Evolutionary conservation across 164 flowering plant genomes (phyloP), one percentile per base, ranked within the genome.

Genomic region (Dillenia suffruticosa): DNA sequence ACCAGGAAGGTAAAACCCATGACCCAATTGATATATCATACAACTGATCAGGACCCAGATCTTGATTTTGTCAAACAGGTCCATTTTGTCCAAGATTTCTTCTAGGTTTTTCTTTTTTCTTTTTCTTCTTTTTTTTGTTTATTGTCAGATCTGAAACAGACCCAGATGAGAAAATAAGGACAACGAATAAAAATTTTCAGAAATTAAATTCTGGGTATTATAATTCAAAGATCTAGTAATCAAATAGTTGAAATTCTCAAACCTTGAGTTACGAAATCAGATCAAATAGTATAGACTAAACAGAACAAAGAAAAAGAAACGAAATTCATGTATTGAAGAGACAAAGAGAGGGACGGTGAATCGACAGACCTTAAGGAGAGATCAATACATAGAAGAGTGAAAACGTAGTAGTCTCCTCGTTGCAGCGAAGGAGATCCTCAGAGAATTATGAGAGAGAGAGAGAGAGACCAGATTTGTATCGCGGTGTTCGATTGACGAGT

Each of bases 1-100:
- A 59, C 96, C 96, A 9, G 96, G 96, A n/a, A 89, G 84, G 61
- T 89, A 87, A 75, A 81, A 89, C 49, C 91, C 93, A 61, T 72
- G 62, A 5, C 77, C 83, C 9, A 74, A 62, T 63, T 72, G 65
- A 69, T 69, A 59, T 40, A 84, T 12, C 70, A 80, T 54, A 62
- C 66, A 71, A 14, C 74, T 11, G 54, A 77, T 9, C 73, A 80
- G 64, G 17, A 76, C 72, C 79, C 81, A 80, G 76, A 80, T 69
- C 75, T 69, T 51, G 55, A 70, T 65, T 62, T 44, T 58, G 64
- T 56, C 47, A 48, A 66, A 63, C 55, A 65, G 61, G 9, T 70
- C 83, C 89, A 84, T 84, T 51, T 62, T 66, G 9, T 16, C 61
- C 49, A 19, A 15, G 40, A 32, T 32, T 32, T 32, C 40, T 32